Base-by-base conservation (phyloP, 805 yeast species). In the Ogataea glucozyma region DNA sequence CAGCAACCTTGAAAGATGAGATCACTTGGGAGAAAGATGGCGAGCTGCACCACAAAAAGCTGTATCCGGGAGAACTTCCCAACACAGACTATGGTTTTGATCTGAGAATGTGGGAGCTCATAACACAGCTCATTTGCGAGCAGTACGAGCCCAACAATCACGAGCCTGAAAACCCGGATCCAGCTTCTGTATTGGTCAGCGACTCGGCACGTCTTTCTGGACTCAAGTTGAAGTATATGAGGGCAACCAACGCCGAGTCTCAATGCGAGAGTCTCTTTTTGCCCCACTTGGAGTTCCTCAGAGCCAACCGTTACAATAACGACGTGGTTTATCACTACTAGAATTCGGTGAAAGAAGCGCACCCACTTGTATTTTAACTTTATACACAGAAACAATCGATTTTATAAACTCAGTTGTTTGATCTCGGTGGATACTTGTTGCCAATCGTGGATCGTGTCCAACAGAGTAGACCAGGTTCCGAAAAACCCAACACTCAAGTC, bases 61-160 rank as follows among this genome's bases (percentile, higher is more conserved):
- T 69, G 57, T 71, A 71, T 48, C 40, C 44, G 2, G 57, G 64
- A 2, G 20, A 37, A 1, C 38, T 41, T 1, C 56, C 63, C 0
- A 64, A 66, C 18, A 16, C 16, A 3, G 40, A 47, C 2, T 68
- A 69, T 44, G 71, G 66, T 40, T 68, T 70, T 36, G 76, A 71
- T 44, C 41, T 70, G 31, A 53, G 67, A 45, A 49, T 71, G 36
- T 70, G 70, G 63, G 66, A 71, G 46, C 52, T 70, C 2, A 54
- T 70, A 11, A 52, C 67, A 1, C 68, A 64, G 43, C 58, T 66
- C 6, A 27, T 69, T 13, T 71, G 76, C 60, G 20, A 29, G 6
- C 45, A 40, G 2, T 58, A 48, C 44, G 36, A 39, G 21, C 36
- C 47, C 21, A 39, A 46, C 16, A 19, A 39, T 6, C 21, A 21